Conservation (phyloP, 441 rosid species). For the Corymbia calophylla region DNA sequence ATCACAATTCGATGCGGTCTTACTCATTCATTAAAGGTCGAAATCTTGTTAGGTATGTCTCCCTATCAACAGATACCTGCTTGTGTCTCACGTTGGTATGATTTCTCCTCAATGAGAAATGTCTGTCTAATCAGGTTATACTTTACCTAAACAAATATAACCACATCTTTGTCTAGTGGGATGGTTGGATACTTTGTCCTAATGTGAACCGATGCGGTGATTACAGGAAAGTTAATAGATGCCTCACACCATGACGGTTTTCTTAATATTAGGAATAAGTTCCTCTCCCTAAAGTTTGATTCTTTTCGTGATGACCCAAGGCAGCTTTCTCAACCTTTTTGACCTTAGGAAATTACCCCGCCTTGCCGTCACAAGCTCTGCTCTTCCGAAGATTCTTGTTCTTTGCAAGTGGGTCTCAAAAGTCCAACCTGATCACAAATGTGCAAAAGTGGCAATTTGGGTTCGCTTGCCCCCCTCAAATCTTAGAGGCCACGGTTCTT, state of each 20-base stretch:
- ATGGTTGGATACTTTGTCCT: not conserved
- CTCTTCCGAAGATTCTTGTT: not conserved
- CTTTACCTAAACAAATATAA: not conserved
- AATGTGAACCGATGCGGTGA: not conserved
- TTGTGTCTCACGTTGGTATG: accelerated
- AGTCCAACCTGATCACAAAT: not conserved
- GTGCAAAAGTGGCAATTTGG: not conserved
- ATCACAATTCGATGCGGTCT: not conserved
- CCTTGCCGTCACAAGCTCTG: not conserved
- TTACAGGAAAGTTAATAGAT: not conserved
- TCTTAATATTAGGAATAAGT: not conserved
- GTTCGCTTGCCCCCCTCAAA: not conserved
- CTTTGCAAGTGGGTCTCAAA: not conserved
- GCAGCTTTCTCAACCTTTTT: not conserved
- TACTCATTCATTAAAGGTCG: not conserved
- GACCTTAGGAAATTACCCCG: not conserved
- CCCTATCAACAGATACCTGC: not conserved
- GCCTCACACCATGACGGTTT: not conserved
- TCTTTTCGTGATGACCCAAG: not conserved
- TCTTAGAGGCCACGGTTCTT: not conserved
- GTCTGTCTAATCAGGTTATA: not conserved
- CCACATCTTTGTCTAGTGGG: not conserved
- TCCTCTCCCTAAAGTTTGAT: not conserved
- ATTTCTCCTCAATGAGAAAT: not conserved
- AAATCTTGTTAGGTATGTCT: not conserved